Evolutionary conservation across 1,139 yeast species (phyloP), one percentile per base, ranked within the genome.

Genomic region (Blastobotrys arbuscula): DNA sequence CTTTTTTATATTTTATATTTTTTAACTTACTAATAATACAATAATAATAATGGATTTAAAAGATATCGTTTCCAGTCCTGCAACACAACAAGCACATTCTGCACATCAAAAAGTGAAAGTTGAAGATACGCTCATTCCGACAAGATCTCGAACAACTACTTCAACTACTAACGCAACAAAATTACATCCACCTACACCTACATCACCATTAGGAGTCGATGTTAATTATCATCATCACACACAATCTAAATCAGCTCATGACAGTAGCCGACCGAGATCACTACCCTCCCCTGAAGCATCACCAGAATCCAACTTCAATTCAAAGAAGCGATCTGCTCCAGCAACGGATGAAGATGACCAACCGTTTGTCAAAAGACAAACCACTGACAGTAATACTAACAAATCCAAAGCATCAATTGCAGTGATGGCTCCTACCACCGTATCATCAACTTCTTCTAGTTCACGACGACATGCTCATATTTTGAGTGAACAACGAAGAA

Each of bases 401-500:
- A 30, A 16, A 3, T 8, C 26, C 8, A 30, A 23, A 15, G 41
- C 44, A 21, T 16, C 55, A 9, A 56, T 57, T 43, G 53, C 60
- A 8, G 48, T 58, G 21, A 51, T 57, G 47, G 56, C 60, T 26
- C 74, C 77, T 53, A 51, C 62, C 15, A 56, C 63, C 13, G 53
- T 58, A 34, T 47, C 58, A 42, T 54, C 62, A 34, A 54, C 59
- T n/a, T 48, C 58, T 23, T 50, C 58, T 35, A 57, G 67, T 6
- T 55, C 58, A 36, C 54, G 69, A 18, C 53, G 69, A 4, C 65
- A 64, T 46, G 69, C 67, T 9, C 76, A 72, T 55, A 72, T 72
- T 46, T 61, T 70, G 34, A 70, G 74, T 3, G 76, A 72, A 53
- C 76, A 72, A 55, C 62, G 76, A 42, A 63, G 76, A 31, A 61